Base-by-base conservation (phyloP, 2,329 filamentous ascomycete species). In the Leptoxyphium fumago region DNA sequence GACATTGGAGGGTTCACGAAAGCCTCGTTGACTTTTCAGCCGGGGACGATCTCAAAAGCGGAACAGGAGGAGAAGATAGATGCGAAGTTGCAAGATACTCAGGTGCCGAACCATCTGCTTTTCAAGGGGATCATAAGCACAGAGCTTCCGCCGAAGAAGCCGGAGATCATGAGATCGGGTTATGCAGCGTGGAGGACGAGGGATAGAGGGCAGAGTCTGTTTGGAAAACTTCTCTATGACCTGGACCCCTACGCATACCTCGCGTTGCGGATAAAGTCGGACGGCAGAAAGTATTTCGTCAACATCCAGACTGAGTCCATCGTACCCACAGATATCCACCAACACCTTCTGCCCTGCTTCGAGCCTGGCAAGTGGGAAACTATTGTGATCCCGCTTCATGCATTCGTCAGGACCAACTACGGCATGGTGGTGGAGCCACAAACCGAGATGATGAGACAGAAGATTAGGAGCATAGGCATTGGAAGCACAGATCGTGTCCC, bases 261-360 rank as follows among this genome's bases (percentile, higher is more conserved):
- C 9, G 89, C 86, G 0, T 65, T 98, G 57, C 81, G 88, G 11
- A 73, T 98, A 54, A 91, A 87, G 62, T 89, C 84, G 2, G 91
- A 96, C 59, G 88, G 87, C 13, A 74, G 91, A 46, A 82, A 84
- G 55, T 98, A 96, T 68, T 85, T 94, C 46, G 78, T 98, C 56
- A 98, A 98, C 63, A 69, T 98, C 13, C 91, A 96, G 68, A 94
- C 88, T 2, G 89, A 98, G 59, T 84, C 84, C 1, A 80, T 98
- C 44, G 84, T 94, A 40, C 84, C 86, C 10, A 89, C 87, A n/a
- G 91, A 98, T 61, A 72, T 98, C 50, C 91, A 96, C 63, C 91
- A 98, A 62, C 91, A 98, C 63, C 73, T 91, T 41, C 66, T 98
- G 4, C 94, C 86, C 53, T 74, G 82, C 8, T 81, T 80, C 56